Base-by-base conservation (phyloP, 176 grass and related monocot genomes). In the Pontederia paniculata region DNA sequence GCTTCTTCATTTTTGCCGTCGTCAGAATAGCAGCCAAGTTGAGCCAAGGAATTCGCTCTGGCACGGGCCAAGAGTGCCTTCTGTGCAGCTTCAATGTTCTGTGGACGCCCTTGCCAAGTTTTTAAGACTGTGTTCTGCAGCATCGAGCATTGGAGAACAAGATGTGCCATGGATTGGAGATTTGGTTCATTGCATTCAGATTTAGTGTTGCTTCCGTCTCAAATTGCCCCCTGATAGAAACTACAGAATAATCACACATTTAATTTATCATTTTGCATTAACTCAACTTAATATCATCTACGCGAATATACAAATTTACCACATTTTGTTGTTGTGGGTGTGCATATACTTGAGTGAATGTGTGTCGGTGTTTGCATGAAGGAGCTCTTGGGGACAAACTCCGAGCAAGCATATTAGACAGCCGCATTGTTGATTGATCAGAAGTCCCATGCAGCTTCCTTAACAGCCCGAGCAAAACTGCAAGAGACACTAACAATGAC, bases 211-310 rank as follows among this genome's bases (percentile, higher is more conserved):
- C 88, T 73, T 94, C 77, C 68, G 81, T 63, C 48, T 94, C 88
- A 0, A 80, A 94, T 59, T 94, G 88, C 8, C 88, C 88, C 88
- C 88, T 0, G 88, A 94, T 43, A 94, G 88, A 76, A 94, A 94
- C 88, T 94, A 53, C 74, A 48, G 23, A 52, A n/a, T 62, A 42
- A 10, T 69, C 61, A 8, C 11, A 0, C 45, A 46, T 46, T 46
- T 53, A 14, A 17, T 8, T 12, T 53, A n/a, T 53, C 3, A 16
- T n/a, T 8, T n/a, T 53, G 15, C 5, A 53, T 5, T 53, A 4
- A 53, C 5, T 12, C n/a, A n/a, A n/a, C n/a, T n/a, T n/a, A n/a
- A n/a, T n/a, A n/a, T n/a, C n/a, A n/a, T n/a, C n/a, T n/a, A n/a
- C n/a, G n/a, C n/a, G n/a, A n/a, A n/a, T n/a, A n/a, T n/a, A n/a